Percentiles rank a stretch among this genome's conserved stretches.
These are phyloP conservation scores for Umbelopsis sp. DNA, from an alignment of 192 early-diverging fungal species.

Conservation along the genomic window DNA sequence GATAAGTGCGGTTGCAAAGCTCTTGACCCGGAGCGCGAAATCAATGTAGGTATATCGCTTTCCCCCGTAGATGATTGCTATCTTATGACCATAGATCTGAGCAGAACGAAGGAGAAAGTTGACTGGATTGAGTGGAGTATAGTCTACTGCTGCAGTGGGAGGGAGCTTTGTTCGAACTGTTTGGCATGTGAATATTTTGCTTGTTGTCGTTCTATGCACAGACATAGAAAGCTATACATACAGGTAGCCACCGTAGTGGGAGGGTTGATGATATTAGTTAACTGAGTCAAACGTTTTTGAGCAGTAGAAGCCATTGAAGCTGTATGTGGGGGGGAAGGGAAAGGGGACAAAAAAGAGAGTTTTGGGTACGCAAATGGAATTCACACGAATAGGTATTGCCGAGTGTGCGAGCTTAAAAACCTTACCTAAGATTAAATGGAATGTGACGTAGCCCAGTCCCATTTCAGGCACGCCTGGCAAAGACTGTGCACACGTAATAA, in stretches of 20 bases:
- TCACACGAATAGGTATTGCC: no score
- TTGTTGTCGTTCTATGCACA: neutral
- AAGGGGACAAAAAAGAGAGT: no score
- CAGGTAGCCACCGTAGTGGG: neutral
- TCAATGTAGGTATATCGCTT: slow-evolving; percentile 45
- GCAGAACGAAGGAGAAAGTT: slow-evolving; percentile 54
- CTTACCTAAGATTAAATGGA: no score
- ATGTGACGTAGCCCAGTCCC: no score
- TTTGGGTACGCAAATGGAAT: no score
- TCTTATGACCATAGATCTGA: slow-evolving; percentile 47
- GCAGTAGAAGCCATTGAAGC: neutral
- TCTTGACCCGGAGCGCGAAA: slow-evolving; percentile 46
- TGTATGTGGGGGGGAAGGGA: no score
- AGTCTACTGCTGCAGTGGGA: neutral
- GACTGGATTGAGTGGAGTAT: slow-evolving; percentile 53
- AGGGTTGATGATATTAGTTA: neutral
- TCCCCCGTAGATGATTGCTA: slow-evolving; percentile 47
- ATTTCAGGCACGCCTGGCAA: no score
- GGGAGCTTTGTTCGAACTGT: neutral
- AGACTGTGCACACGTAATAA: no score
- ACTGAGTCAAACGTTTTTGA: neutral
- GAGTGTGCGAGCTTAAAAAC: no score
- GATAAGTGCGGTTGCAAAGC: slow-evolving; percentile 46
- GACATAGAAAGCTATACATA: neutral
- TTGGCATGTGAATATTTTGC: neutral